These are phyloP conservation scores for Begonia peltatifolia DNA, from an alignment of 306 rosid species.

Conservation along the genomic window DNA sequence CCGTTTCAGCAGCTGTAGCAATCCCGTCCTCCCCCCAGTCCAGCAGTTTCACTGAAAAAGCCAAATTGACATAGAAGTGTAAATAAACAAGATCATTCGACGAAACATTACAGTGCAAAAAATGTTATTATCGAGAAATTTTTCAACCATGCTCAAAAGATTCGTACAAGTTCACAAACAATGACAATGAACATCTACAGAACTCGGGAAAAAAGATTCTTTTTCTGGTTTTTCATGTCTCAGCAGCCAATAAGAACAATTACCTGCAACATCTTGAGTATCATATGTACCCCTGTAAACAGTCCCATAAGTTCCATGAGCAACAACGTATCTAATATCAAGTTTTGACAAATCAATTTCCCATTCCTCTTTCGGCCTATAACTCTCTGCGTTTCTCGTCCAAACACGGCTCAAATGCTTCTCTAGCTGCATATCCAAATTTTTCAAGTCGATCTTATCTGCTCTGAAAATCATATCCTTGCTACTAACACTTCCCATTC, in stretches of 20 bases:
- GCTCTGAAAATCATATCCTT: conserved; percentile 90
- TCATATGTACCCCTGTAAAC: conserved; percentile 81
- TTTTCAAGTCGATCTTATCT: conserved; percentile 73
- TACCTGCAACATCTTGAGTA: conserved; percentile 82
- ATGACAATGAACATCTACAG: too few relatives aligned
- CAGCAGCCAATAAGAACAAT: conserved; percentile 6
- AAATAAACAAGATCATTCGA: conserved; percentile 2
- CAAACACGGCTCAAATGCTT: conserved; percentile 87
- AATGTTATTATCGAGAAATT: too few relatives aligned
- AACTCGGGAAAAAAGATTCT: too few relatives aligned
- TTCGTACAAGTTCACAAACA: too few relatives aligned
- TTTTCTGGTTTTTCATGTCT: too few relatives aligned
- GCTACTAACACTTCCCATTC: conserved; percentile 37
- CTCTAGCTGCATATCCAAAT: conserved; percentile 79
- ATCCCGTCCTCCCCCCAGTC: conserved; percentile 97
- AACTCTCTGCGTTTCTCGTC: conserved; percentile 32
- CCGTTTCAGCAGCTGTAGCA: conserved; percentile 57
- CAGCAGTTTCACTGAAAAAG: conserved; percentile 60
- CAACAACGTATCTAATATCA: conserved; percentile 50
- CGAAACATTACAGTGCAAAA: too few relatives aligned
- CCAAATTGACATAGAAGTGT: neutral
- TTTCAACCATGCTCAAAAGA: too few relatives aligned
- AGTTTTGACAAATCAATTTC: conserved; percentile 78
- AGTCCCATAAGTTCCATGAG: conserved; percentile 79
- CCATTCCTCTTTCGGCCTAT: conserved; percentile 73